These are phyloP conservation scores for Nakazawaea wyomingensis DNA, from an alignment of 805 yeast genomes.

Conservation along the genomic window DNA sequence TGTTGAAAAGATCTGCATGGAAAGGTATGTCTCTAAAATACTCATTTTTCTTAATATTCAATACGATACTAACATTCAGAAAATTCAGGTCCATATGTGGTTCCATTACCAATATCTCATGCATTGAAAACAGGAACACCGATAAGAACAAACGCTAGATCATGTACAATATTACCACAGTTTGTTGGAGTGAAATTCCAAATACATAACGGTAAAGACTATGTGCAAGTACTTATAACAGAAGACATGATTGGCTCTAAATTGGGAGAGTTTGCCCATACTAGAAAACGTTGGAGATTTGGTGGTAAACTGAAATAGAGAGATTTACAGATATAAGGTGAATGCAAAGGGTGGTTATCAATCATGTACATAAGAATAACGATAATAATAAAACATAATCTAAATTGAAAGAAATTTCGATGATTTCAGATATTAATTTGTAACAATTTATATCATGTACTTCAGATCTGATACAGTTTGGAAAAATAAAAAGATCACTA, in stretches of 20 bases:
- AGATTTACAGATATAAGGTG: not conserved
- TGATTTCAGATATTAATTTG: too few species aligned
- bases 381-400: too few species aligned
- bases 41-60: too few species aligned
- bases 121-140: constrained; percentile 80
- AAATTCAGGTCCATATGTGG: constrained; percentile 79
- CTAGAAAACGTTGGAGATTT: constrained; percentile 83
- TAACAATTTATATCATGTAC: too few species aligned
- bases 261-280: constrained; percentile 92
- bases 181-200: constrained; percentile 93
- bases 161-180: constrained; percentile 92
- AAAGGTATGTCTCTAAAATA: constrained; percentile 46
- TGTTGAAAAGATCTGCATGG: constrained; percentile 53
- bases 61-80: constrained; percentile 5
- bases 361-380: not conserved
- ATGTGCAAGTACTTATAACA: constrained; percentile 77
- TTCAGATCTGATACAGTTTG: too few species aligned
- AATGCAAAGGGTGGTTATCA: not conserved
- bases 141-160: constrained; percentile 91
- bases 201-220: constrained; percentile 93
- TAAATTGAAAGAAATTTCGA: too few species aligned
- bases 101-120: constrained; percentile 87
- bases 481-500: too few species aligned
- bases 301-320: constrained; percentile 28
- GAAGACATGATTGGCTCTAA: constrained; percentile 98